These are phyloP conservation scores for Cupressus sempervirens DNA, from an alignment of 75 land plant genomes.

Conservation along the genomic window DNA sequence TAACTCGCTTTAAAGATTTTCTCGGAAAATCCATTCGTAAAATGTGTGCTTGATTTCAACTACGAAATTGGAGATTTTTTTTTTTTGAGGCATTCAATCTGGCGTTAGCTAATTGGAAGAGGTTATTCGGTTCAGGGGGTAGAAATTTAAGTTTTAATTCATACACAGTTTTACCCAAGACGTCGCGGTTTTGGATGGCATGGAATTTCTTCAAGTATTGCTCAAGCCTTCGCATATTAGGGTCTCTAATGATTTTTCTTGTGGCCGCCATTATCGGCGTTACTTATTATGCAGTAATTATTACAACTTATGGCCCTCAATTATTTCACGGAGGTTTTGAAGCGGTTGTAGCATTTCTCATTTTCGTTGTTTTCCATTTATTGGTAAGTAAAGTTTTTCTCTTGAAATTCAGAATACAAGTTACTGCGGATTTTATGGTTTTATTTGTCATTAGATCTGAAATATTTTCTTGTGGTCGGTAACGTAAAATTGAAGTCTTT, in stretches of 20 bases:
- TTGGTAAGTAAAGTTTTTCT: constrained; percentile 14
- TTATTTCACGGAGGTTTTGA: constrained; percentile 15
- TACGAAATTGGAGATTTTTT: not conserved
- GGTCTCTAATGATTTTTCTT: constrained; percentile 69
- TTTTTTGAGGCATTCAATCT: constrained; percentile 5
- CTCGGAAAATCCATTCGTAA: too few species aligned
- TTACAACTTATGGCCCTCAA: constrained; percentile 34
- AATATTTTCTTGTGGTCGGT: not conserved
- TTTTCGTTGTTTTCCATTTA: constrained; percentile 21
- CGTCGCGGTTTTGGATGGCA: constrained; percentile 24
- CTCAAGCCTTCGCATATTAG: constrained; percentile 56
- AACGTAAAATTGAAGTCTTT: not conserved
- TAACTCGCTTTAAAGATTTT: too few species aligned
- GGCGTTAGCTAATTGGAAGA: not conserved
- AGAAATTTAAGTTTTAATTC: not conserved
- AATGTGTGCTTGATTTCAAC: too few species aligned
- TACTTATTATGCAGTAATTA: constrained; percentile 67
- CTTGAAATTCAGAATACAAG: not conserved
- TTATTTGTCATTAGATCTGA: not conserved
- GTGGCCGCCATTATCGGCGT: constrained; percentile 61
- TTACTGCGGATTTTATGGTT: not conserved
- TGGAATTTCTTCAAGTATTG: constrained; percentile 71
- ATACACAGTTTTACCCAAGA: not conserved
- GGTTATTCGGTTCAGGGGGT: not conserved
- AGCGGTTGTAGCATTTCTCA: constrained; percentile 15